Conservation (phyloP, 495 filamentous ascomycete genomes). For the Neurospora sp. region DNA sequence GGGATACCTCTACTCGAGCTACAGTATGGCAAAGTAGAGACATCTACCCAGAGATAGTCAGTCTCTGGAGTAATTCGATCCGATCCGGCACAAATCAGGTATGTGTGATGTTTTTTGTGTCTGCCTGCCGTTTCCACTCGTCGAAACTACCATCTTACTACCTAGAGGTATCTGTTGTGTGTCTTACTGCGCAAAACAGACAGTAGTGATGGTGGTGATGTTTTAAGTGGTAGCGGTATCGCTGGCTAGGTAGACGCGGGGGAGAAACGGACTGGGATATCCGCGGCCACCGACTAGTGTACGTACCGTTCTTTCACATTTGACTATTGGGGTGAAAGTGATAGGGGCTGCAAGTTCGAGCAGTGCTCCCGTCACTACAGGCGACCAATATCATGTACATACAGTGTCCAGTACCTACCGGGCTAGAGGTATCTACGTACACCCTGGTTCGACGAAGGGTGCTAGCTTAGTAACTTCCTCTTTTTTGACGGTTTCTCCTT, state of each 20-base stretch:
- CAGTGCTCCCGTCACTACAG: neutral
- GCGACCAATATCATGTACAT: neutral
- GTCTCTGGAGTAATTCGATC: neutral
- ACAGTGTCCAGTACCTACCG: neutral
- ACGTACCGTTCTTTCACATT: neutral
- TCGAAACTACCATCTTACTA: neutral
- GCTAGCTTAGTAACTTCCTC: neutral
- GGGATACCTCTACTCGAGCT: neutral
- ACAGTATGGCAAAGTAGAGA: neutral
- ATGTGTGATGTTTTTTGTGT: neutral
- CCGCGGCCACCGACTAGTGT: neutral
- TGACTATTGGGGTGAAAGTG: neutral
- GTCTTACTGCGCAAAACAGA: neutral
- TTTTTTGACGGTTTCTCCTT: neutral
- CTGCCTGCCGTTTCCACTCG: neutral
- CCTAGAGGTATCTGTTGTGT: neutral
- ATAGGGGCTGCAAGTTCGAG: neutral
- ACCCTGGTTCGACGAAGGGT: neutral
- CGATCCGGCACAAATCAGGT: neutral
- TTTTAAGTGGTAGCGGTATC: neutral
- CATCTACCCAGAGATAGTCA: neutral
- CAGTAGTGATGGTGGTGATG: neutral
- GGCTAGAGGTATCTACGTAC: neutral
- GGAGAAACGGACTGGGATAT: neutral
- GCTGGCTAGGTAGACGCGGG: neutral